phyloP scores from a whole-genome alignment of 2,329 filamentous ascomycete genomes.

The Colletotrichum camelliae region DNA sequence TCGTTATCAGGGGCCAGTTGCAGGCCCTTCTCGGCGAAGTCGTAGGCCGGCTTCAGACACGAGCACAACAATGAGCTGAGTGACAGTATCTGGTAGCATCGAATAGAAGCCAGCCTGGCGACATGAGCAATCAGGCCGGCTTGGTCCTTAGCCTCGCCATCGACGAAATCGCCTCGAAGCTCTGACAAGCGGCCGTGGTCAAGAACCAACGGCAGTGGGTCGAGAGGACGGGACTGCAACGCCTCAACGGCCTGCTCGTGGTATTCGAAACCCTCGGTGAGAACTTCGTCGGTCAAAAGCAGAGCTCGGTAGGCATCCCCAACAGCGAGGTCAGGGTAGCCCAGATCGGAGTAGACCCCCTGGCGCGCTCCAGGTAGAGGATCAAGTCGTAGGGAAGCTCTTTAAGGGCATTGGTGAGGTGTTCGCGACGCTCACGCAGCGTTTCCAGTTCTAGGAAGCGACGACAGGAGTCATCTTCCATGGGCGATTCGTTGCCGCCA shows the following conservation, averaged over 20 bases:
- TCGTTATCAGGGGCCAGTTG: slow-evolving; percentile 58
- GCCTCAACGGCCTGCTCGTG: slow-evolving; percentile 69
- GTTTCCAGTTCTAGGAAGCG: slow-evolving; percentile 33
- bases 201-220: slow-evolving; percentile 50
- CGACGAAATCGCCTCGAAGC: slow-evolving; percentile 33
- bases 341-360: slow-evolving; percentile 72
- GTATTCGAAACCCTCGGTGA: slow-evolving; percentile 82
- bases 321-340: slow-evolving; percentile 87
- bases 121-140: slow-evolving; percentile 44
- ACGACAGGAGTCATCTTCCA: background rate
- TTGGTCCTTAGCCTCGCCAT: slow-evolving; percentile 37
- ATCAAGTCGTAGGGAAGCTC: slow-evolving; percentile 65
- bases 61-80: slow-evolving; percentile 67
- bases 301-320: slow-evolving; percentile 91
- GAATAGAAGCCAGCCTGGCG: slow-evolving; percentile 55
- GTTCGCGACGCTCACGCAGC: slow-evolving; percentile 59
- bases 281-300: slow-evolving; percentile 82
- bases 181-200: slow-evolving; percentile 43
- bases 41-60: slow-evolving; percentile 70
- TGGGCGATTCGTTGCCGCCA: slow-evolving; percentile 8
- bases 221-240: slow-evolving; percentile 43
- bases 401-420: slow-evolving; percentile 60
- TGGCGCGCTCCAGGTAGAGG: slow-evolving; percentile 72
- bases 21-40: slow-evolving; percentile 69
- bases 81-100: slow-evolving; percentile 64